Evolutionary conservation across 371 early-diverging fungal species (phyloP).

Genomic region (Umbelopsis sp.): DNA sequence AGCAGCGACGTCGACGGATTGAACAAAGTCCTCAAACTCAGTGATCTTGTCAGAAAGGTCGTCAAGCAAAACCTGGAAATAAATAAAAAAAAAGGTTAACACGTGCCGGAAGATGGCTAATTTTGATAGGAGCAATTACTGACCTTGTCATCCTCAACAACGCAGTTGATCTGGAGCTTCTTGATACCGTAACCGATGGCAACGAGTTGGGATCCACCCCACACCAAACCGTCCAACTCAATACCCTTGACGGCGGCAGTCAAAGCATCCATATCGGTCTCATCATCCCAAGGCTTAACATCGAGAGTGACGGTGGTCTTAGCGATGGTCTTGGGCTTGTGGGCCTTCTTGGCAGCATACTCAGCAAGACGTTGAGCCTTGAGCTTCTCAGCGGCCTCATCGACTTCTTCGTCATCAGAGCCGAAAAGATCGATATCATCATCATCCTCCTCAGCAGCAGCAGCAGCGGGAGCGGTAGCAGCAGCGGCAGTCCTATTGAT

Average conservation of each 20-base stretch:
- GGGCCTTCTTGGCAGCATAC: conserved; percentile 92
- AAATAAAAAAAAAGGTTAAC: neutral
- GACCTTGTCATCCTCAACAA: conserved; percentile 93
- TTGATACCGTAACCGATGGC: conserved; percentile 86
- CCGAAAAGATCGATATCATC: conserved; percentile 92
- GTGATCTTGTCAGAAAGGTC: conserved; percentile 80
- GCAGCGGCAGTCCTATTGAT: conserved; percentile 27
- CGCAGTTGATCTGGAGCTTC: conserved; percentile 93
- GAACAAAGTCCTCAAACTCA: conserved; percentile 85
- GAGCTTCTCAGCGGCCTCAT: conserved; percentile 88
- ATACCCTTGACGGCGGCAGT: conserved; percentile 76
- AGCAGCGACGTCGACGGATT: conserved; percentile 91
- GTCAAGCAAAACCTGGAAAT: conserved; percentile 61
- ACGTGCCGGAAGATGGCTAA: conserved; percentile 8
- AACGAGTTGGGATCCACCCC: conserved; percentile 83
- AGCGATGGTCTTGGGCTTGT: conserved; percentile 89
- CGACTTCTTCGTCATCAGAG: conserved; percentile 85
- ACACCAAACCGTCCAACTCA: conserved; percentile 87
- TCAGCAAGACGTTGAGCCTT: conserved; percentile 90
- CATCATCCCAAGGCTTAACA: conserved; percentile 98
- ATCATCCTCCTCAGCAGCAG: conserved; percentile 75
- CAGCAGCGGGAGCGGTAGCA: conserved; percentile 44
- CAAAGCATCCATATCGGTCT: conserved; percentile 84
- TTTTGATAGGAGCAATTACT: conserved; percentile 22
- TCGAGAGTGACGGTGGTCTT: conserved; percentile 93